phyloP scores from a whole-genome alignment of 2,329 filamentous ascomycete genomes.

The Ceratocystis colombiana region DNA sequence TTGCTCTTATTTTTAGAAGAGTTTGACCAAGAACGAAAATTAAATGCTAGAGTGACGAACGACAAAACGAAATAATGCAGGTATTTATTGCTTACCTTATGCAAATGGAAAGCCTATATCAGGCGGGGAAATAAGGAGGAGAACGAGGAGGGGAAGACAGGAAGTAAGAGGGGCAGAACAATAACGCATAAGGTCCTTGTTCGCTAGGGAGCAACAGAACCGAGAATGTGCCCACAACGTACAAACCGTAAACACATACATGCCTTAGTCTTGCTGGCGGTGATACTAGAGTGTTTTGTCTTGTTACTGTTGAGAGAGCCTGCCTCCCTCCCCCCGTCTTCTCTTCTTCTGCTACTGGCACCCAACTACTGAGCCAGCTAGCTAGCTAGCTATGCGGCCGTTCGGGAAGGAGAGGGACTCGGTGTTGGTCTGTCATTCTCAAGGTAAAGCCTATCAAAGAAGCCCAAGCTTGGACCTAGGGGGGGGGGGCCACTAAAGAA shows the following conservation, averaged over 20 bases:
- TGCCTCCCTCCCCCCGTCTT: too few species aligned
- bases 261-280: too few species aligned
- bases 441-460: neutral
- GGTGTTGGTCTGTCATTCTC: neutral
- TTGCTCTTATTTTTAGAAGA: neutral
- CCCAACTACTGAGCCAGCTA: neutral
- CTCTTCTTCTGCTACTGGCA: too few species aligned
- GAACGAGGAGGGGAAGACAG: neutral
- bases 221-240: too few species aligned
- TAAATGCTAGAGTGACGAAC: too few species aligned
- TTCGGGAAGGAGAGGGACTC: neutral
- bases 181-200: neutral
- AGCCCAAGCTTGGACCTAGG: neutral
- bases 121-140: constrained; percentile 13
- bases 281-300: too few species aligned
- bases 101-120: constrained; percentile 2
- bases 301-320: too few species aligned
- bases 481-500: neutral
- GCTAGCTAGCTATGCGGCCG: neutral
- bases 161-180: neutral
- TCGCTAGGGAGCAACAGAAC: neutral
- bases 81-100: neutral
- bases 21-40: neutral
- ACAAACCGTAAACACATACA: too few species aligned
- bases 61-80: neutral